Evolutionary conservation across 179 eudicot genomes (phyloP).

Genomic region (Camellia oleifera): DNA sequence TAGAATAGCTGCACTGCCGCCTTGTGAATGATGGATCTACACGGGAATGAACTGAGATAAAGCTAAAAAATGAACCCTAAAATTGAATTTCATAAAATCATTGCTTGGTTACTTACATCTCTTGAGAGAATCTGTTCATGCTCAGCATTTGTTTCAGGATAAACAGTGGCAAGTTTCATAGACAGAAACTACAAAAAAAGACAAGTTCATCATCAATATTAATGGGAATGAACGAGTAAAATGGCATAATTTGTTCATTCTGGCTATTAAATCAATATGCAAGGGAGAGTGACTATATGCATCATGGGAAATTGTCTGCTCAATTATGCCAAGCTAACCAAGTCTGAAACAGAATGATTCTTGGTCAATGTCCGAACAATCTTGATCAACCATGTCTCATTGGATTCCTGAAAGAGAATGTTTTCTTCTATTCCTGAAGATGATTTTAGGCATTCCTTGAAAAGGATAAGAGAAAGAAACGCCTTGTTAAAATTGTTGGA

Average conservation of each 20-base stretch:
- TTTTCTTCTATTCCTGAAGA: not conserved
- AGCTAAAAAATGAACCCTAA: not conserved
- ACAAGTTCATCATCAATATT: not conserved
- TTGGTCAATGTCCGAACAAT: not conserved
- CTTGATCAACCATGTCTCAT: not conserved
- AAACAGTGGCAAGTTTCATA: constrained; percentile 59
- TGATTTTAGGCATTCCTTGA: not conserved
- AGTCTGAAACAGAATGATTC: not conserved
- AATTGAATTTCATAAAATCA: not conserved
- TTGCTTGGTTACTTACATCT: constrained; percentile 33
- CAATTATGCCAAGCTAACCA: not conserved
- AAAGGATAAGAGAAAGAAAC: not conserved
- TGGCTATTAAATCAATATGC: not conserved
- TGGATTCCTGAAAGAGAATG: not conserved
- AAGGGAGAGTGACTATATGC: not conserved
- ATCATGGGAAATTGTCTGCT: not conserved
- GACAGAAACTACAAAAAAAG: constrained; percentile 44
- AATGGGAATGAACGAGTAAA: not conserved
- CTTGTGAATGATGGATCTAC: constrained; percentile 15
- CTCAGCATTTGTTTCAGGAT: constrained; percentile 45
- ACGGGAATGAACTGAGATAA: constrained; percentile 8
- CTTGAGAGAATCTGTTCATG: constrained; percentile 42
- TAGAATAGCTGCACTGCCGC: constrained; percentile 5
- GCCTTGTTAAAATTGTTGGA: not conserved
- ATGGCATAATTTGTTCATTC: too few species aligned